Evolutionary conservation across 371 early-diverging fungal species (phyloP), one percentile per base, ranked within the genome.

Genomic region (Mortierella sp.): DNA sequence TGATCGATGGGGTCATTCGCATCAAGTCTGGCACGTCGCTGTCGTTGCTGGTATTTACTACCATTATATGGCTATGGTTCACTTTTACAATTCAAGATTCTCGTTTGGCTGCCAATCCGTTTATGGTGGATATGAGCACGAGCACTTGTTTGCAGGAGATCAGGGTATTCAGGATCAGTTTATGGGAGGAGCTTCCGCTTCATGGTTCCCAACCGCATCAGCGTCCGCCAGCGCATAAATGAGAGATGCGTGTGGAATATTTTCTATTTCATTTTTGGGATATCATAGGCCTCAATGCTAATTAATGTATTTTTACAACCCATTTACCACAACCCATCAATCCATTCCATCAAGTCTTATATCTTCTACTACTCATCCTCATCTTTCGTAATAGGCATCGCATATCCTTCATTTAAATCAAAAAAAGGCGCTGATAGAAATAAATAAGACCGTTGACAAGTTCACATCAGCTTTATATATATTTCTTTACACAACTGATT

Each of bases 1-100:
- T 80, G 95, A 96, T 73, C 85, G 86, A 32, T 71, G 91, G 66
- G 90, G 90, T 22, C 92, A 94, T 64, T 93, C 93, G 16, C 96
- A 95, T 78, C 93, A 93, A 71, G 78, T 92, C 43, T 95, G 96
- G 96, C 96, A 95, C 84, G 65, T 92, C 24, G 88, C 88, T 75
- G 94, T 94, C 0, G 88, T 92, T 45, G 90, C 88, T 3, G 94
- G 92, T 20, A 91, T 91, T 64, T 91, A 88, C 86, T 90, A 80
- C 67, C 92, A 93, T 72, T 93, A 93, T 68, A 78, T 78, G 66
- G 90, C 92, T 22, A 87, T 90, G 52, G 80, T 88, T n/a, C 86
- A 83, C 68, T 90, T 88, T 68, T 88, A 88, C 72, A 84, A 84
- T 37, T 61, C 76, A 10, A 66, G 90, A 65, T 86, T 84, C 32